Conservation (phyloP, 2,329 filamentous ascomycete genomes). For the Chrysosporium queenslandicum region DNA sequence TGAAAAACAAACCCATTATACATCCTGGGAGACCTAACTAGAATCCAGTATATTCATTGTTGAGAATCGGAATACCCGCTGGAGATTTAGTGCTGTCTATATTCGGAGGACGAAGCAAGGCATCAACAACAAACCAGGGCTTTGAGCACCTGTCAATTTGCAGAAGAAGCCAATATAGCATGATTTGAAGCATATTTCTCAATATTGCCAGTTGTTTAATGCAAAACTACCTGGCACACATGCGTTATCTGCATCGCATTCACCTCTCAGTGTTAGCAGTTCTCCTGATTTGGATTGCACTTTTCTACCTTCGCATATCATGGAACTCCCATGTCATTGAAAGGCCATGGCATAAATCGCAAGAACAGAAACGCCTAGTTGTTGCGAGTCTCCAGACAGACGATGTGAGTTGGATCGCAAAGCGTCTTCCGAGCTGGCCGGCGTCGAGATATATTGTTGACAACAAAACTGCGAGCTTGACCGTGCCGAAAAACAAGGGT, state of each 20-base stretch:
- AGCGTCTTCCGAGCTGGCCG: conserved; percentile 38
- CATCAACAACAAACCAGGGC: no score
- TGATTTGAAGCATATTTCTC: no score
- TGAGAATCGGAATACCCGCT: no score
- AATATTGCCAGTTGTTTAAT: background rate
- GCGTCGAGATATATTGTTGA: conserved; percentile 38
- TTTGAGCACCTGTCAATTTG: no score
- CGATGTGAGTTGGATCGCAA: conserved; percentile 37
- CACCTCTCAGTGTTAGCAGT: background rate
- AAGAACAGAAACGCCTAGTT: conserved; percentile 23
- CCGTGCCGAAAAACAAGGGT: conserved; percentile 37
- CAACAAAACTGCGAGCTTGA: conserved; percentile 19
- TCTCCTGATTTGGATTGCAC: background rate
- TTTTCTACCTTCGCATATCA: background rate
- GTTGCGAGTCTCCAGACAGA: conserved; percentile 39
- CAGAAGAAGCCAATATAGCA: no score
- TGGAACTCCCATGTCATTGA: background rate
- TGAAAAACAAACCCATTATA: no score
- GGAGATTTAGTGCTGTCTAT: no score
- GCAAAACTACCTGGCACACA: background rate
- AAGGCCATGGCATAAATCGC: background rate
- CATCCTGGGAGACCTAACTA: no score
- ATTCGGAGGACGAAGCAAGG: no score
- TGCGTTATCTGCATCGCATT: background rate
- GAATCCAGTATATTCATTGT: no score